Evolutionary conservation across 2,329 filamentous ascomycete species (phyloP).

Genomic region (Microdochium paspali): DNA sequence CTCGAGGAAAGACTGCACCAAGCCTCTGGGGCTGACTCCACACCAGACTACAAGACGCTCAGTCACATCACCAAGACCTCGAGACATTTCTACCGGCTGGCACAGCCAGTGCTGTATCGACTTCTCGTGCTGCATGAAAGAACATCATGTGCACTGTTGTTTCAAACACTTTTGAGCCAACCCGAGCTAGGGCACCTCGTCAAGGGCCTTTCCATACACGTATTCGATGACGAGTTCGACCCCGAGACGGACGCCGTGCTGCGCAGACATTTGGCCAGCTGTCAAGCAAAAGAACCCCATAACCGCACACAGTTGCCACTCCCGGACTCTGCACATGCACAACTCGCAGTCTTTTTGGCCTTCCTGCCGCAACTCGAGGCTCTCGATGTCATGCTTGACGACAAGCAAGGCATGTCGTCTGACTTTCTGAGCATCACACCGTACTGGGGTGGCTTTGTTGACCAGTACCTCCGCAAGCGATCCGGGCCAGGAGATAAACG

Average conservation of each 20-base stretch:
- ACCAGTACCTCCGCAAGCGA: neutral
- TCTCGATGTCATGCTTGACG: neutral
- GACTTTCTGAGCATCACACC: neutral
- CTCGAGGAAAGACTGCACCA: neutral
- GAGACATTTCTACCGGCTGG: neutral
- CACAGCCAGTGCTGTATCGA: neutral
- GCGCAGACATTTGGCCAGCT: neutral
- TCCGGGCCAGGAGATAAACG: neutral
- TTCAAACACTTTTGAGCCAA: neutral
- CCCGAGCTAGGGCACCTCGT: neutral
- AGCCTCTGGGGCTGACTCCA: neutral
- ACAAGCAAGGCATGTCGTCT: neutral
- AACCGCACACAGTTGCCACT: neutral
- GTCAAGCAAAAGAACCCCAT: neutral
- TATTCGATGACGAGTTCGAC: neutral
- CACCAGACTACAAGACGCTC: neutral
- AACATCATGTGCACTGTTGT: neutral
- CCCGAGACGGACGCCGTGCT: neutral
- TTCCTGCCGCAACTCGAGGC: neutral
- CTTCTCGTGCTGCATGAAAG: neutral
- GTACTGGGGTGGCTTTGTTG: neutral
- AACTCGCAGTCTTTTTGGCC: neutral
- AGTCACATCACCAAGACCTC: neutral
- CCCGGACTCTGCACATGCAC: neutral
- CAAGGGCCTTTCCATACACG: neutral